Conservation (phyloP, 2,329 filamentous ascomycete species). For the Orbilia brochopaga region DNA sequence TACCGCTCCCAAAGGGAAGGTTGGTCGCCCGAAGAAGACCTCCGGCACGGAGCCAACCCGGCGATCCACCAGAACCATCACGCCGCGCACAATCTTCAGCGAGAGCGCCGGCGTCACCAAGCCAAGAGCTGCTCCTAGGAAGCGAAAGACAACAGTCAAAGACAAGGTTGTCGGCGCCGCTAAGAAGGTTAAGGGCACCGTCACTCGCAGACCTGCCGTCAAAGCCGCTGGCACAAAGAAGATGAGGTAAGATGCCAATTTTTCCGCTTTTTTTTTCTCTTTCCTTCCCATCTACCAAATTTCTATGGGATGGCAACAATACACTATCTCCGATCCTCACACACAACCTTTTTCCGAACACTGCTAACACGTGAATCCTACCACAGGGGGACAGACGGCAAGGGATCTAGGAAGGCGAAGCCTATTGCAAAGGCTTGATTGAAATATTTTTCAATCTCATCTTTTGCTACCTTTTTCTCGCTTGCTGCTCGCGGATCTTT, state of each 20-base stretch:
- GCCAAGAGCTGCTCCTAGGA: constrained; percentile 34
- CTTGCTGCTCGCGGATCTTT: not conserved
- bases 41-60: constrained; percentile 35
- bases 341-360: constrained; percentile 7
- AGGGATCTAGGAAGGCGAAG: constrained; percentile 37
- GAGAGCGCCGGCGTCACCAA: constrained; percentile 31
- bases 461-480: not conserved
- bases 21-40: constrained; percentile 43
- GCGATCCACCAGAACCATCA: constrained; percentile 31
- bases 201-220: constrained; percentile 34
- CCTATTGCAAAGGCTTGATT: constrained; percentile 31
- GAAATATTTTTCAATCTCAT: constrained; percentile 1
- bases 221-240: constrained; percentile 38
- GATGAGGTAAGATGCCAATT: constrained; percentile 36
- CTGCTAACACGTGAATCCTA: constrained; percentile 14
- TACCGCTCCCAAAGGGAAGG: constrained; percentile 22
- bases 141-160: constrained; percentile 31
- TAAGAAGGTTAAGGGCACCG: constrained; percentile 31
- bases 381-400: constrained; percentile 30
- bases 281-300: not conserved
- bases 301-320: not conserved
- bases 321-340: not conserved
- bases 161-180: constrained; percentile 35
- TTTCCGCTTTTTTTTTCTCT: not conserved
- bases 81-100: constrained; percentile 33